Base-by-base conservation (phyloP, 139 green algal genomes). In the Chlorella sp. region DNA sequence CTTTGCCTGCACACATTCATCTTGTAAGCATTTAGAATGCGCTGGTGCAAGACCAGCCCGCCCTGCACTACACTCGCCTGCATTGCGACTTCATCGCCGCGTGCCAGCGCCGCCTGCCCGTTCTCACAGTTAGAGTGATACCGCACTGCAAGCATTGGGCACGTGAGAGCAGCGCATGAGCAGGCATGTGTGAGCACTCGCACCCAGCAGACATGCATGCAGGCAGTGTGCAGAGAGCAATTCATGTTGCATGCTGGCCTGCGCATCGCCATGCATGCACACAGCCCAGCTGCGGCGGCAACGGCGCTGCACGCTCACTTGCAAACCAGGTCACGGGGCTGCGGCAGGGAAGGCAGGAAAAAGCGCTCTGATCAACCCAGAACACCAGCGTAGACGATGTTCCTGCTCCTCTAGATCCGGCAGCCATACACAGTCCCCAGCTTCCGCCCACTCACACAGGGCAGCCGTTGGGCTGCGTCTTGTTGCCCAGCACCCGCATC, bases 261-360 rank as follows among this genome's bases (percentile, higher is more conserved):
- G 44, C 44, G 9, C 6, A 9, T 16, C 7, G 7, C 44, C 44
- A 51, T n/a, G n/a, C 44, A 51, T 6, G 44, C 9, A 9, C 44
- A 9, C 44, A 51, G 44, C 44, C 44, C 9, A 9, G 44, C 44
- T 51, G 44, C 44, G 44, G 44, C 44, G 9, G 7, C 44, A 51
- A 9, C 44, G 44, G 44, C 44, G 7, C 9, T 51, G 44, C 44
- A 51, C 44, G 9, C 44, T 51, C 9, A 51, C 44, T 65, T 6
- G 39, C 47, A 57, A 74, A 85, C 60, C 63, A 81, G 30, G 74
- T 69, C 4, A 81, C 55, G 15, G 74, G 74, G 30, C 69, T 76
- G 69, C 69, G 18, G 39, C 28, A 36, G 26, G 38, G 38, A 12
- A 28, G 32, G 34, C 34, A 74, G 18, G 30, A 4, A 67, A 81